phyloP scores from a whole-genome alignment of 1,284 basidiomycete species.

The Neonothopanus nambi region DNA sequence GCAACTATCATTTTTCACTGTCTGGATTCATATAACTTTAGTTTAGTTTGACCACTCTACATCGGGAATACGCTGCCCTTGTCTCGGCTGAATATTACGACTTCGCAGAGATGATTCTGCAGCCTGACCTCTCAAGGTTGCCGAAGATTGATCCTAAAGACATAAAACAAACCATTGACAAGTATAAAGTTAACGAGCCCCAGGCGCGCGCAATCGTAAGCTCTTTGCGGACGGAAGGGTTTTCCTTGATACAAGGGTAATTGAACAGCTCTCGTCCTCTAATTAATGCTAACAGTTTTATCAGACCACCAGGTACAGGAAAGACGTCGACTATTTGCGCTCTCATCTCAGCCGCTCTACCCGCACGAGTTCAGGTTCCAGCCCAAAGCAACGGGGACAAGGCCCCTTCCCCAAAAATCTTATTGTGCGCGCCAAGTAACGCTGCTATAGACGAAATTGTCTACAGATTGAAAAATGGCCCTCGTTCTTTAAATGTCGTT shows the following conservation, averaged over 20 bases:
- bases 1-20: slow-evolving; percentile 12
- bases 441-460: slow-evolving; percentile 98
- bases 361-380: slow-evolving; percentile 51
- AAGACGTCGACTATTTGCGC: slow-evolving; percentile 99
- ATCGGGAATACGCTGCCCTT: slow-evolving; percentile 91
- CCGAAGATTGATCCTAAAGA: slow-evolving; percentile 52
- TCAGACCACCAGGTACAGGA: slow-evolving; percentile 94
- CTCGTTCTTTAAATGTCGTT: slow-evolving; percentile 77
- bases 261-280: slow-evolving; percentile 1
- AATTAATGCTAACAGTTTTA: slow-evolving; percentile 8
- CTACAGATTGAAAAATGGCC: slow-evolving; percentile 79
- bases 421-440: slow-evolving; percentile 97
- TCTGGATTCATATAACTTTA: slow-evolving; percentile 3
- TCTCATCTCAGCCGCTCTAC: slow-evolving; percentile 84
- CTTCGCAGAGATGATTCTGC: slow-evolving; percentile 68
- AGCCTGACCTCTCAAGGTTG: slow-evolving; percentile 58
- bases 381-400: slow-evolving; percentile 47
- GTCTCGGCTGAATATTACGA: slow-evolving; percentile 85
- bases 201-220: slow-evolving; percentile 90
- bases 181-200: slow-evolving; percentile 86
- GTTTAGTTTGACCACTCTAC: slow-evolving; percentile 81
- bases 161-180: slow-evolving; percentile 67
- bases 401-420: slow-evolving; percentile 68
- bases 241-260: slow-evolving; percentile 94
- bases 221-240: slow-evolving; percentile 75